Evolutionary conservation across 352 stramenopile genomes (phyloP).

Genomic region (Globisporangium radiosum): DNA sequence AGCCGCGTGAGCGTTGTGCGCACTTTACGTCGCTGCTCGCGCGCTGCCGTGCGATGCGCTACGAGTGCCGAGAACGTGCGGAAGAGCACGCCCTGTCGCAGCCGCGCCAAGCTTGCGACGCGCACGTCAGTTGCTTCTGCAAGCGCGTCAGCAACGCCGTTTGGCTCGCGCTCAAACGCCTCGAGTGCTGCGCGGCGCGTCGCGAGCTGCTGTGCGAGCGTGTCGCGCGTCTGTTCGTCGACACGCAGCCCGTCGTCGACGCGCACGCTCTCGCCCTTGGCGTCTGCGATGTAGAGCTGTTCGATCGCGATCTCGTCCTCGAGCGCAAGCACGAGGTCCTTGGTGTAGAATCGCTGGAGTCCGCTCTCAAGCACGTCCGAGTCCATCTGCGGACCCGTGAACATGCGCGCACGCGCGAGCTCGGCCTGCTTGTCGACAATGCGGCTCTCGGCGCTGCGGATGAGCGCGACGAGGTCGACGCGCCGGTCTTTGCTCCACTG

Average conservation of each 20-base stretch:
- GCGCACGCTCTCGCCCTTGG: conserved; percentile 62
- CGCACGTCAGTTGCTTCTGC: conserved; percentile 2
- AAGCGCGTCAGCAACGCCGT: conserved; percentile 13
- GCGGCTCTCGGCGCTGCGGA: conserved; percentile 52
- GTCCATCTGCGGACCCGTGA: conserved; percentile 68
- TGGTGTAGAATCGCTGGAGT: conserved; percentile 70
- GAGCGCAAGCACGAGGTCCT: conserved; percentile 59
- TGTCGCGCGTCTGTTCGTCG: conserved; percentile 36
- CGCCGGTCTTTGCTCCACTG: conserved; percentile 68
- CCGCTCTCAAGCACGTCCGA: conserved; percentile 71
- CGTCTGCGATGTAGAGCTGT: conserved; percentile 77
- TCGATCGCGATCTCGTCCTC: conserved; percentile 84
- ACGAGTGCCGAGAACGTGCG: conserved; percentile 47
- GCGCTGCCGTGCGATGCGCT: conserved; percentile 25
- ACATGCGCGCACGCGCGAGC: conserved; percentile 60
- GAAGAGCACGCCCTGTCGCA: conserved; percentile 37
- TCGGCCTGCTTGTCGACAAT: conserved; percentile 81
- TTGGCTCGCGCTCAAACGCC: conserved; percentile 28
- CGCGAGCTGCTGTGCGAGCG: conserved; percentile 26
- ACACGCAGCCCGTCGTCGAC: conserved; percentile 65
- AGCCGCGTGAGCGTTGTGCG: conserved; percentile 20
- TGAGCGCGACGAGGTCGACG: conserved; percentile 63
- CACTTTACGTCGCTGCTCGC: conserved; percentile 37
- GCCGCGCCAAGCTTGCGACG: conserved; percentile 18
- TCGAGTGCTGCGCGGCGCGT: conserved; percentile 35